Conservation (phyloP, 768 basidiomycete genomes). For the Boletus pseudopeckii region DNA sequence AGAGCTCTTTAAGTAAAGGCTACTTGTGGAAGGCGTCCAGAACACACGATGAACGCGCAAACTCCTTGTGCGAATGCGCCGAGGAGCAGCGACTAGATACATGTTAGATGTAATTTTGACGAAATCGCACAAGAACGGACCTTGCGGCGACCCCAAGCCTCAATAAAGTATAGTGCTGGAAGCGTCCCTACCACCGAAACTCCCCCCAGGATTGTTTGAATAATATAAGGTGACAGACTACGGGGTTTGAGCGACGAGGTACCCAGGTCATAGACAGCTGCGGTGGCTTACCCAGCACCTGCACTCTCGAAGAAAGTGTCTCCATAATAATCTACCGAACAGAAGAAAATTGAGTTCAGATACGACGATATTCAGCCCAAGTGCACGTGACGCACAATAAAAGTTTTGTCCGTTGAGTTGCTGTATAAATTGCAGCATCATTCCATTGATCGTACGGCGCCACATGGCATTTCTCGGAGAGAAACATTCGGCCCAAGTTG, state of each 20-base stretch:
- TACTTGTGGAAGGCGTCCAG: background rate
- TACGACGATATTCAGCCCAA: background rate
- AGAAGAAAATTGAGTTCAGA: conserved; percentile 12
- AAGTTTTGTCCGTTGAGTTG: conserved; percentile 81
- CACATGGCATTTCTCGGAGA: conserved; percentile 62
- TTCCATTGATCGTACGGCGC: conserved; percentile 75
- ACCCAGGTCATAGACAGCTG: background rate
- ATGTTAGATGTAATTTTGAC: background rate
- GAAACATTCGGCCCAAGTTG: conserved; percentile 78
- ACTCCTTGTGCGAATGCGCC: conserved; percentile 59
- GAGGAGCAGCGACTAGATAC: conserved; percentile 54
- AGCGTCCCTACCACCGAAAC: conserved; percentile 71
- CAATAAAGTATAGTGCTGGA: conserved; percentile 67
- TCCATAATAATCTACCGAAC: conserved; percentile 67
- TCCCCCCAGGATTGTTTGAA: conserved; percentile 71
- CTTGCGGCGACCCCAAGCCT: conserved; percentile 68
- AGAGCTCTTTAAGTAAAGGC: background rate
- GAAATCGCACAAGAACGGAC: conserved; percentile 30
- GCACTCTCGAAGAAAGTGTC: conserved; percentile 79
- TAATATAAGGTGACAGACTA: conserved; percentile 67
- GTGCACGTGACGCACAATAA: conserved; percentile 50
- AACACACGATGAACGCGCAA: conserved; percentile 58
- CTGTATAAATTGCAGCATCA: conserved; percentile 81
- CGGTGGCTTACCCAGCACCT: conserved; percentile 50
- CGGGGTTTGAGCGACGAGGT: background rate